Base-by-base conservation (phyloP, 306 rosid species). In the Alnus rubra region DNA sequence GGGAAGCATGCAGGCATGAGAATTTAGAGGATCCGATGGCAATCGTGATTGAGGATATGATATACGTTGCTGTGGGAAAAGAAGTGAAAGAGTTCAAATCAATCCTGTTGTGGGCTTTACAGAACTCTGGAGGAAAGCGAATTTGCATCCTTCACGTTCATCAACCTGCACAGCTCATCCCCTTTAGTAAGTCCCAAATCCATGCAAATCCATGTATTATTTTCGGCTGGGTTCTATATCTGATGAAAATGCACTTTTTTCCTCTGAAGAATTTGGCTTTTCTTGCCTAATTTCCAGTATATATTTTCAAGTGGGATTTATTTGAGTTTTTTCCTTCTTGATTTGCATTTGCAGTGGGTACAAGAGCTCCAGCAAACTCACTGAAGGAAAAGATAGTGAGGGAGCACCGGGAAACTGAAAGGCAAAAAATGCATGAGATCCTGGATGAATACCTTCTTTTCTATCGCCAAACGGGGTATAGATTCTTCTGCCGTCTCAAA, bases 41-140 rank as follows among this genome's bases (percentile, higher is more conserved):
- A 5, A 2, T 1, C 2, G 37, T 0, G 37, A 33, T 2, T 4
- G 82, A 83, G 67, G 94, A 90, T 54, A 81, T 78, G 51, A 60
- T 93, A 55, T 83, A 82, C 69, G 98, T 93, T 64, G 94, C 98
- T 14, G 94, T 93, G 15, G 88, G 90, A 56, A 85, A 86, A 73
- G 81, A 88, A 51, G 79, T 91, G 79, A 92, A 91, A 76, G 91
- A 88, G 35, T 78, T 92, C 90, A 83, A 83, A 72, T 68, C 78
- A 63, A 87, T 76, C 78, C 77, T 95, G 78, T 45, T 81, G 30
- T 93, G 97, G 97, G 97, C 92, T 0, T 71, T 93, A 45, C 94
- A 87, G 31, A 88, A 89, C 62, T 91, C 94, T 9, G 88, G 96
- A 48, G 96, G 97, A 72, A 91, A 80, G 86, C 90, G 73, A 69